Percentiles rank a stretch among this genome's conserved stretches.
Conservation (phyloP, 2,329 filamentous ascomycete species). For the Leptographium lundbergii region DNA sequence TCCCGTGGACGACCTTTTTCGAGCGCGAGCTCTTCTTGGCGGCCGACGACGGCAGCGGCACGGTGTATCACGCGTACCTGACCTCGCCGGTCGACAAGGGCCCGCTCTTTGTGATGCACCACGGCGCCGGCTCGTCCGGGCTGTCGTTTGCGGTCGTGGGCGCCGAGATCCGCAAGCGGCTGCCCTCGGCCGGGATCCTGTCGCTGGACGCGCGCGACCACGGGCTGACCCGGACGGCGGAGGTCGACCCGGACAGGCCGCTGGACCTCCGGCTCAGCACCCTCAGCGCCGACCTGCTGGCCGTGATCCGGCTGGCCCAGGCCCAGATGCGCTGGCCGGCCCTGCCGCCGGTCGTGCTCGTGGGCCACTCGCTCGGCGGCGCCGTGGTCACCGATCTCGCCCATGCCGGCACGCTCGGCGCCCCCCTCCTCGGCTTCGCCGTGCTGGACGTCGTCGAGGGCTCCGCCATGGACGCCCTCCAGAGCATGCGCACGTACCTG, state of each 20-base stretch:
- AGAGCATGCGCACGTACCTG: conserved; percentile 88
- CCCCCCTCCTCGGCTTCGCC: conserved; percentile 55
- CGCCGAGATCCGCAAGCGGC: conserved; percentile 59
- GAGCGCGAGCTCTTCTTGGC: conserved; percentile 71
- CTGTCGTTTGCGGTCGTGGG: conserved; percentile 80
- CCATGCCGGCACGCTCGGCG: conserved; percentile 49
- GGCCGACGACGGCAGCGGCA: conserved; percentile 26
- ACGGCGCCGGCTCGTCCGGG: conserved; percentile 87
- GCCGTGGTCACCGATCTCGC: conserved; percentile 82
- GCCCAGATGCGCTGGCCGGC: conserved; percentile 57
- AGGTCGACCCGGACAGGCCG: neutral
- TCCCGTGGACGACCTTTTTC: conserved; percentile 85
- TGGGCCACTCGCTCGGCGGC: conserved; percentile 88
- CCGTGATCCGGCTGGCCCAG: conserved; percentile 56
- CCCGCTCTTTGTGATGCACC: conserved; percentile 84
- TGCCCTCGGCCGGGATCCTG: conserved; percentile 73
- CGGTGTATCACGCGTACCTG: conserved; percentile 75
- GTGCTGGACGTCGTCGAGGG: conserved; percentile 95
- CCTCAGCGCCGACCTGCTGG: conserved; percentile 59
- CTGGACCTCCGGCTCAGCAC: conserved; percentile 61
- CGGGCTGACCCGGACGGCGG: conserved; percentile 43
- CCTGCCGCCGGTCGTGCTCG: conserved; percentile 64
- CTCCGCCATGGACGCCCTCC: conserved; percentile 85
- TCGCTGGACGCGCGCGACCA: conserved; percentile 81
- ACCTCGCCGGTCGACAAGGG: conserved; percentile 64